Evolutionary conservation across 2,329 filamentous ascomycete species (phyloP).

Genomic region (Helotiales sp.): DNA sequence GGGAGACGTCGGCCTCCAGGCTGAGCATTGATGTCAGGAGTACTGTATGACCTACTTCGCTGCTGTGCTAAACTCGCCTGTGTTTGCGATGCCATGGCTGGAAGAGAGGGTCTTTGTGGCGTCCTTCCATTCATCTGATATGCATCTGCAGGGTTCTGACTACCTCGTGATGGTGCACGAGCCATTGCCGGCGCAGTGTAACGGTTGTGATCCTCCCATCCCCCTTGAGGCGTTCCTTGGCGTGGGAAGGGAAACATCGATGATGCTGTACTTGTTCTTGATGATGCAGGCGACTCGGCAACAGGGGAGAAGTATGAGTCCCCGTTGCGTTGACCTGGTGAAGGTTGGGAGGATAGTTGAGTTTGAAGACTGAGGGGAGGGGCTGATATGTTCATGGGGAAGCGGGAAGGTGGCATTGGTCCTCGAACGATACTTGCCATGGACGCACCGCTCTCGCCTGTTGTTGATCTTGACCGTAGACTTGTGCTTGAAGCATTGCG

Average conservation of each 20-base stretch:
- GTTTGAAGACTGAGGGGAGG: constrained; percentile 71
- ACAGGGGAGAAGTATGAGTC: constrained; percentile 95
- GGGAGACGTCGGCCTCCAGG: constrained; percentile 55
- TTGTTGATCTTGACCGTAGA: constrained; percentile 73
- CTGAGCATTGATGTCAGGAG: constrained; percentile 84
- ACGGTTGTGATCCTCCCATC: constrained; percentile 72
- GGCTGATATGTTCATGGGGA: constrained; percentile 59
- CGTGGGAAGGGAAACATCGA: constrained; percentile 81
- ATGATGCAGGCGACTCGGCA: constrained; percentile 75
- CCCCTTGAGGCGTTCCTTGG: constrained; percentile 65
- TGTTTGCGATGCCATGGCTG: constrained; percentile 62
- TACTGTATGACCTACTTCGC: constrained; percentile 87
- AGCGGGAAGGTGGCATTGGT: constrained; percentile 61
- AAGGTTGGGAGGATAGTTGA: constrained; percentile 39
- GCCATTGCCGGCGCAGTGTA: constrained; percentile 89
- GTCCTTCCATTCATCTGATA: constrained; percentile 65
- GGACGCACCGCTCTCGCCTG: constrained; percentile 66
- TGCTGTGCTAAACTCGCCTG: constrained; percentile 55
- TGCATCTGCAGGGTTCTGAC: constrained; percentile 60
- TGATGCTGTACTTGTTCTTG: constrained; percentile 72
- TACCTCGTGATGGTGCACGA: constrained; percentile 77
- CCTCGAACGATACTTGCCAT: constrained; percentile 57
- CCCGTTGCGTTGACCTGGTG: constrained; percentile 32
- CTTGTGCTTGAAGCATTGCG: constrained; percentile 75
- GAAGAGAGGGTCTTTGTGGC: constrained; percentile 76